A percentile compares a stretch with the other conserved stretches of the same genome.
Evolutionary conservation across 306 rosid species (phyloP).

Genomic region (Lupinus albus): DNA sequence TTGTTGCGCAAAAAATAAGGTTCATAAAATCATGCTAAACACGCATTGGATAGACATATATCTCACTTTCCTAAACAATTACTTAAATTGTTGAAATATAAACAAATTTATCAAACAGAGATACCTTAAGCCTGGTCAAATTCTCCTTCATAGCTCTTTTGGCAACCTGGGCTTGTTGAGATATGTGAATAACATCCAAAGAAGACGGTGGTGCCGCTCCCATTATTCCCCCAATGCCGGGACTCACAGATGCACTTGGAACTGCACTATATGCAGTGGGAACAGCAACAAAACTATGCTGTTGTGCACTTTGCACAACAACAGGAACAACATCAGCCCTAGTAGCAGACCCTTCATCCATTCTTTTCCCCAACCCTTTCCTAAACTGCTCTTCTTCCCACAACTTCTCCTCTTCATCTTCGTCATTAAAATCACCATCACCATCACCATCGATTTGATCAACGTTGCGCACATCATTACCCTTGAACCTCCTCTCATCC

Average conservation of each 20-base stretch:
- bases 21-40: constrained; percentile 1
- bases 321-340: constrained; percentile 41
- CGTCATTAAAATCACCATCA: constrained; percentile 32
- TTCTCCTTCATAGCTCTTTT: constrained; percentile 68
- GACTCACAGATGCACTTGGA: constrained; percentile 44
- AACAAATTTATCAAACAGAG: constrained; percentile 13
- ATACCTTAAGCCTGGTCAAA: constrained; percentile 81
- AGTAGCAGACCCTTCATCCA: constrained; percentile 68
- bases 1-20: not conserved
- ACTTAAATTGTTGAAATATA: not conserved
- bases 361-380: constrained; percentile 92
- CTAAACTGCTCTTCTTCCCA: constrained; percentile 98
- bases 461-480: not conserved
- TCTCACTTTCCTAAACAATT: not conserved
- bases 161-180: constrained; percentile 72
- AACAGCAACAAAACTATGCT: constrained; percentile 47
- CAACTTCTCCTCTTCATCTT: constrained; percentile 83
- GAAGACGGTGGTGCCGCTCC: constrained; percentile 50
- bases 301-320: constrained; percentile 60
- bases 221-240: constrained; percentile 66
- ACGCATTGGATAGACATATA: not conserved
- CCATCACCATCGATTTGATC: not conserved
- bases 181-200: constrained; percentile 60
- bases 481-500: constrained; percentile 59
- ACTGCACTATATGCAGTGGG: constrained; percentile 51